These are phyloP conservation scores for Naganishia sp. DNA, from an alignment of 1,284 basidiomycete genomes.

Conservation along the genomic window DNA sequence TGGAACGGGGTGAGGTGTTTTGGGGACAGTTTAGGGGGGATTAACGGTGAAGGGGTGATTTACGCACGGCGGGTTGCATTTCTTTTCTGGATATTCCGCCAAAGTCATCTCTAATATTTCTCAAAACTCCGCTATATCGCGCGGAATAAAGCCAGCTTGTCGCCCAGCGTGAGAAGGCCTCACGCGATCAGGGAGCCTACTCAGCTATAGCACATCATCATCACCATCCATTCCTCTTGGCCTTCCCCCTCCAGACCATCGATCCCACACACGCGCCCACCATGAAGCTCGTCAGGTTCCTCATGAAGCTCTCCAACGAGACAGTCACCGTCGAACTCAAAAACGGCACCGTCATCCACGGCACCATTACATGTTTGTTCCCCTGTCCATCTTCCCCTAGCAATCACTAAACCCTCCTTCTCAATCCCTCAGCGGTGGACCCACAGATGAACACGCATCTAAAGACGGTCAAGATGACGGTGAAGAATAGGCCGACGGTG, in stretches of 20 bases:
- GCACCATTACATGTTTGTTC: conserved; percentile 85
- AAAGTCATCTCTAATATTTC: no score
- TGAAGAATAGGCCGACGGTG: conserved; percentile 71
- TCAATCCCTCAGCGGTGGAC: conserved; percentile 69
- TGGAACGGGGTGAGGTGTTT: no score
- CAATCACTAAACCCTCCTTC: conserved; percentile 1
- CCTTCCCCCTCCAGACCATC: no score
- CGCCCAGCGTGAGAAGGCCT: no score
- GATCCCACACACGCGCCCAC: conserved; percentile 42
- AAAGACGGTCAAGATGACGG: conserved; percentile 95
- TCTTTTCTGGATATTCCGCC: no score
- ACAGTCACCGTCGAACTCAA: conserved; percentile 98
- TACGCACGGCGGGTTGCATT: no score
- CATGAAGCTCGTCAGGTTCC: conserved; percentile 65
- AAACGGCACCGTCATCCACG: conserved; percentile 92
- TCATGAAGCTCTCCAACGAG: conserved; percentile 99
- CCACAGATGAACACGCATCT: conserved; percentile 98
- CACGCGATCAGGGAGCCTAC: not conserved
- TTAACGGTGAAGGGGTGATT: no score
- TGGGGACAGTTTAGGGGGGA: no score
- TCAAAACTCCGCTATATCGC: no score
- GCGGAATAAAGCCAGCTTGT: not conserved
- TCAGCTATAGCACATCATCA: no score
- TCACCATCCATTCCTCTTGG: no score
- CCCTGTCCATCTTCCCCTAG: not conserved